A percentile compares a stretch with the other conserved stretches of the same genome.
phyloP scores from a whole-genome alignment of 352 stramenopile species.

The Ophiocytium majus region DNA sequence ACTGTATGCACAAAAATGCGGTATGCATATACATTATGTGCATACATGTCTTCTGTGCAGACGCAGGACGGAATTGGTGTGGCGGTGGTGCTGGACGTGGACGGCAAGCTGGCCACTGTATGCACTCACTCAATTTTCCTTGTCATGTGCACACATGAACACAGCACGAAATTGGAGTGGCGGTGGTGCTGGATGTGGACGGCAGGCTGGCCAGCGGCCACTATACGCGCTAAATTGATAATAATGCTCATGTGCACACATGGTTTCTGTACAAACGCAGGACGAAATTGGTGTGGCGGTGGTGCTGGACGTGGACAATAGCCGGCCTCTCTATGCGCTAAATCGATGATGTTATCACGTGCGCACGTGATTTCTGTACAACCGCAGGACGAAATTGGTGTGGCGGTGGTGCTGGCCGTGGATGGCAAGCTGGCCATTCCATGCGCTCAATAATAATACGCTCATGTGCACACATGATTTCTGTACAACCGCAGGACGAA shows the following conservation, averaged over 20 bases:
- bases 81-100: constrained; percentile 1
- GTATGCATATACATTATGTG: no score
- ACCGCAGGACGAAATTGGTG: constrained; percentile 47
- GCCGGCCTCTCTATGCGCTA: constrained; percentile 45
- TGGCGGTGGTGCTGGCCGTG: constrained; percentile 52
- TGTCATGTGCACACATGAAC: no score
- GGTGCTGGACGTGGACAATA: constrained; percentile 49
- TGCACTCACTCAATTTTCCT: no score
- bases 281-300: constrained; percentile 53
- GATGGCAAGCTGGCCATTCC: constrained; percentile 47
- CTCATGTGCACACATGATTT: no score
- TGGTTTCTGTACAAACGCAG: no score
- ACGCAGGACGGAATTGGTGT: constrained; percentile 5
- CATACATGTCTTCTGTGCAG: background rate
- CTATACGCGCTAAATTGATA: no score
- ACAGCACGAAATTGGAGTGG: background rate
- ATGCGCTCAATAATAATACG: no score
- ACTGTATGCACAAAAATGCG: no score
- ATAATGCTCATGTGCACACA: no score
- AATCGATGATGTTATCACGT: no score
- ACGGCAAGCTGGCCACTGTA: background rate
- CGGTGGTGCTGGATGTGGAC: background rate
- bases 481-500: constrained; percentile 36
- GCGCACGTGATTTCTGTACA: no score
- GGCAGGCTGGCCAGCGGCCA: constrained; percentile 1